Conservation (phyloP, 345 rosid species). For the Citrus reticulata region DNA sequence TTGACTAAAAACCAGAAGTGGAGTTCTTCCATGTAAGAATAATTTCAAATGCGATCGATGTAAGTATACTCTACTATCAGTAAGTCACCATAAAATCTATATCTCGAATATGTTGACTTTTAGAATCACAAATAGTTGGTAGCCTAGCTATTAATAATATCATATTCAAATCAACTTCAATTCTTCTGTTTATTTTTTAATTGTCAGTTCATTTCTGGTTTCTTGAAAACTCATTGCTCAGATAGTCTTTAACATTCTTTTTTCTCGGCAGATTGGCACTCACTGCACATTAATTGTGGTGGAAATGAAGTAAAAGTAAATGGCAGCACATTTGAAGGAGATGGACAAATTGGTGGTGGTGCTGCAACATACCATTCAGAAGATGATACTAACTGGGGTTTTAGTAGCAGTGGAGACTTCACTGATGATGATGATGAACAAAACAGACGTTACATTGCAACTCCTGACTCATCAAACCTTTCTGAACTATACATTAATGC, state of each 20-base stretch:
- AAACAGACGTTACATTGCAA: constrained; percentile 32
- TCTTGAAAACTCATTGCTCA: neutral
- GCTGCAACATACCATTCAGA: constrained; percentile 40
- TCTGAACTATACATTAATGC: constrained; percentile 45
- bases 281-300: constrained; percentile 60
- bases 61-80: constrained; percentile 29
- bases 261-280: constrained; percentile 39
- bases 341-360: constrained; percentile 45
- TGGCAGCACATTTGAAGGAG: constrained; percentile 40
- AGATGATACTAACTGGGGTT: constrained; percentile 48
- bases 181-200: neutral
- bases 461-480: constrained; percentile 27
- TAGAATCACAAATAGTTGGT: neutral
- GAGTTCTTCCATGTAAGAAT: constrained; percentile 49
- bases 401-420: constrained; percentile 69
- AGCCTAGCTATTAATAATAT: neutral
- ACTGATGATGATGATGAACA: constrained; percentile 55
- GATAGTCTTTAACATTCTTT: neutral
- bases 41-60: constrained; percentile 50
- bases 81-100: neutral
- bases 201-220: neutral
- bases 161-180: neutral
- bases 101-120: neutral
- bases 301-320: constrained; percentile 47
- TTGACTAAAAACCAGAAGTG: constrained; percentile 23